Evolutionary conservation across 257 asterid genomes (phyloP).

Genomic region (Mitragyna speciosa): DNA sequence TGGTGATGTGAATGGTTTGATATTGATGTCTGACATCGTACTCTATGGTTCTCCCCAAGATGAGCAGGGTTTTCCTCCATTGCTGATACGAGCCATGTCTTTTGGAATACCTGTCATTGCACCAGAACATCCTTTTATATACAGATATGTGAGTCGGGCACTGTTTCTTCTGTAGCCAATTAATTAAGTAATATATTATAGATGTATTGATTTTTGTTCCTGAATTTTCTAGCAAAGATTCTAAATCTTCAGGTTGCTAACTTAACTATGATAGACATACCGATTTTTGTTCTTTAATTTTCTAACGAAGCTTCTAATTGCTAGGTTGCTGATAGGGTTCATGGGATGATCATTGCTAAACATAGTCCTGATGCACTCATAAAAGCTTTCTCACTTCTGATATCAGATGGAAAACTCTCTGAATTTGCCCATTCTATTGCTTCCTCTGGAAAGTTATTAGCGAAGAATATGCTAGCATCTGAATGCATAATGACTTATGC

Average conservation of each 20-base stretch:
- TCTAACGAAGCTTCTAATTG: constrained; percentile 24
- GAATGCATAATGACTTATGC: constrained; percentile 72
- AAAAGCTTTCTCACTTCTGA: constrained; percentile 63
- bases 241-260: too few relatives aligned
- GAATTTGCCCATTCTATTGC: constrained; percentile 65
- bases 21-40: constrained; percentile 87
- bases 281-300: constrained; percentile 19
- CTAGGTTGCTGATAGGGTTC: constrained; percentile 84
- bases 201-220: too few relatives aligned
- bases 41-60: constrained; percentile 88
- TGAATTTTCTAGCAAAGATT: too few relatives aligned
- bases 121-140: constrained; percentile 69
- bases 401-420: constrained; percentile 66
- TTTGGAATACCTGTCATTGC: constrained; percentile 82
- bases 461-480: constrained; percentile 80
- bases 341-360: constrained; percentile 64
- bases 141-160: constrained; percentile 61
- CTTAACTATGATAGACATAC: background rate
- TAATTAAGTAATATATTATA: too few relatives aligned
- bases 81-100: constrained; percentile 86
- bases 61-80: constrained; percentile 87
- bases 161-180: constrained; percentile 2
- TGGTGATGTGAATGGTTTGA: constrained; percentile 65
- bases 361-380: constrained; percentile 61
- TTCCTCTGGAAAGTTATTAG: constrained; percentile 72